These are phyloP conservation scores for Zalerion maritima DNA, from an alignment of 495 filamentous ascomycete genomes.

Conservation along the genomic window DNA sequence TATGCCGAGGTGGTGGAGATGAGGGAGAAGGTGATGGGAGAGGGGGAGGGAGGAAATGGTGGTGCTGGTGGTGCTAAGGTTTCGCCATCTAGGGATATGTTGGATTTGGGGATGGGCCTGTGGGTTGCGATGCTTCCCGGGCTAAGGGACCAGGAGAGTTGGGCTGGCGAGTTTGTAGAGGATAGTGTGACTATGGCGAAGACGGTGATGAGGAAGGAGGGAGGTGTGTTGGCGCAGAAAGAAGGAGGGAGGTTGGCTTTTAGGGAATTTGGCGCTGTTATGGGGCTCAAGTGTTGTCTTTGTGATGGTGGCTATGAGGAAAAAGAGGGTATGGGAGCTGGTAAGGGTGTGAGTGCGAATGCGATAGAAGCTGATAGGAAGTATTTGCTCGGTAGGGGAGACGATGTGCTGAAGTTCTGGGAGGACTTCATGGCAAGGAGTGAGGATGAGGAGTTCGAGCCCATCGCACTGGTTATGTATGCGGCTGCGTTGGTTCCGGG, in stretches of 20 bases:
- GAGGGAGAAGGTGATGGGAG: conserved; percentile 33
- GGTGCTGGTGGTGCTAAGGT: too few relatives aligned
- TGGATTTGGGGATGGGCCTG: conserved; percentile 52
- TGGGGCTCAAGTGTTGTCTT: conserved; percentile 44
- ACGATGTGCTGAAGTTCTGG: conserved; percentile 39
- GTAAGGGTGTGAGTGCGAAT: too few relatives aligned
- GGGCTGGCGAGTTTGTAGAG: conserved; percentile 31
- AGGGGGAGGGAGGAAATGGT: too few relatives aligned
- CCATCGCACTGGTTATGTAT: conserved; percentile 54
- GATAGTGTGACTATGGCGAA: conserved; percentile 31
- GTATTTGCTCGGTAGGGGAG: conserved; percentile 24
- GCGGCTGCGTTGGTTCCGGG: conserved; percentile 47
- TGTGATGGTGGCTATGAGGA: too few relatives aligned
- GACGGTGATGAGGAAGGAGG: conserved; percentile 12
- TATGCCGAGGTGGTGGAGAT: conserved; percentile 41
- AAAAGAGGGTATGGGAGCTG: too few relatives aligned
- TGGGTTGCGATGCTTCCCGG: conserved; percentile 45
- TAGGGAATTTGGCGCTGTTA: conserved; percentile 45
- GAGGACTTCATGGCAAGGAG: conserved; percentile 27
- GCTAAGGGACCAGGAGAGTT: conserved; percentile 28
- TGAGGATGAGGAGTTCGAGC: conserved; percentile 34
- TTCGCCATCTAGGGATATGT: conserved; percentile 35
- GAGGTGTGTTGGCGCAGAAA: conserved; percentile 23
- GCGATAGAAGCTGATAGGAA: conserved; percentile 29
- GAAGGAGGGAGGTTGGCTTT: conserved; percentile 39